Evolutionary conservation across 1,284 basidiomycete species (phyloP), one percentile per base, ranked within the genome.

Genomic region (Pyrrhoderma lamaoense): DNA sequence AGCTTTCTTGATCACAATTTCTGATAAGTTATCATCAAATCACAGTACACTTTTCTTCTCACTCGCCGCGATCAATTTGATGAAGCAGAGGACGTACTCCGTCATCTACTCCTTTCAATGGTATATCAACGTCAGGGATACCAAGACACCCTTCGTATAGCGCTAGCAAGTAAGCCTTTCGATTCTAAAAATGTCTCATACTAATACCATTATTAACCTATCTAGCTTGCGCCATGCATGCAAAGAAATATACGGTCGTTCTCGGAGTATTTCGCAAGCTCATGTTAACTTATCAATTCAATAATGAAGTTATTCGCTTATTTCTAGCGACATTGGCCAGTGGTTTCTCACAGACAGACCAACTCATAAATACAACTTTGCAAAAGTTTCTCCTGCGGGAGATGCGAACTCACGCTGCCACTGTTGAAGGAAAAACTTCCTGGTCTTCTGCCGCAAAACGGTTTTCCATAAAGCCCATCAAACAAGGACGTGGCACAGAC

Each of bases 341-440:
- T 48, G 85, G 88, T 0, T 61, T 84, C 7, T 73, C 73, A 23
- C 74, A 84, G 3, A 80, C 82, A 0, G 82, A 88, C 56, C 78
- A 82, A 0, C 92, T 91, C 65, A 82, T 89, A 55, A 77, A 77
- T 2, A 76, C 81, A 0, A 83, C 83, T 0, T 68, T 93, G 2
- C 88, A 91, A 57, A 93, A 93, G 62, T 87, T 87, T 62, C 62
- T 91, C 9, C 77, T 87, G 42, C 75, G 89, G n/a, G 89, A 92
- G 62, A 70, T 91, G 61, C 77, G 78, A 51, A 64, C 85, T 7
- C 74, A 70, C 22, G 84, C 88, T 59, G 68, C 75, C 0, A 82
- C 82, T 0, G 73, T 82, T 48, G 77, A 76, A 18, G 77, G 77
- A 0, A 65, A 70, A 36, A 62, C 85, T 37, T 73, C 71, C 40